Conservation (phyloP, 495 filamentous ascomycete genomes). For the Venustampulla echinocandica region DNA sequence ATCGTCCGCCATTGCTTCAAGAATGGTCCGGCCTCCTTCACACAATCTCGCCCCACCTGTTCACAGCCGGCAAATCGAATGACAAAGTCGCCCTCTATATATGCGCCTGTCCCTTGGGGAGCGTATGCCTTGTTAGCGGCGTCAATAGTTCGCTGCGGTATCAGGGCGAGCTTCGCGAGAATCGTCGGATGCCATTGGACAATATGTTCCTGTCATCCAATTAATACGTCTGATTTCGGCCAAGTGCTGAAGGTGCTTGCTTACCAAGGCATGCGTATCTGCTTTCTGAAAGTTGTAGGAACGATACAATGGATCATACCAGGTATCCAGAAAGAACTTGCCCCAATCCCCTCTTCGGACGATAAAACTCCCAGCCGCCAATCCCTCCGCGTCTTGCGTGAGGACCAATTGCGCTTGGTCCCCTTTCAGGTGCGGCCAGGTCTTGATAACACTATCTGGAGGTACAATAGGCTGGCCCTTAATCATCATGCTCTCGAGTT, state of each 20-base stretch:
- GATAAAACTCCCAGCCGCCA: constrained; percentile 70
- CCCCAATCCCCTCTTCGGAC: constrained; percentile 81
- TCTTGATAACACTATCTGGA: constrained; percentile 93
- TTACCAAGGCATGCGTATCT: constrained; percentile 83
- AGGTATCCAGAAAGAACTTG: constrained; percentile 84
- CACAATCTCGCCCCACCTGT: constrained; percentile 52
- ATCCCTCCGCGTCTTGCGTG: constrained; percentile 76
- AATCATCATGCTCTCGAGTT: constrained; percentile 72
- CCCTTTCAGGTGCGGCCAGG: constrained; percentile 69
- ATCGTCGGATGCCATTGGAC: constrained; percentile 99
- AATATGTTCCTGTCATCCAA: constrained; percentile 63
- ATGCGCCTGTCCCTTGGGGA: constrained; percentile 40
- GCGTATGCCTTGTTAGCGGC: constrained; percentile 46
- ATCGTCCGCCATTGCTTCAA: constrained; percentile 38
- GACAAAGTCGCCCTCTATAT: constrained; percentile 80
- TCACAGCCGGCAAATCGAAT: constrained; percentile 68
- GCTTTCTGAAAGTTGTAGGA: constrained; percentile 94
- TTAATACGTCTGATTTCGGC: too few relatives aligned
- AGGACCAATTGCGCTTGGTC: constrained; percentile 75
- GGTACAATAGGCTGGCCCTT: constrained; percentile 82
- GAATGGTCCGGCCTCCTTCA: constrained; percentile 48
- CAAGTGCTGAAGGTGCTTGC: constrained; percentile 20
- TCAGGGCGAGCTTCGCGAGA: constrained; percentile 72
- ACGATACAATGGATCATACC: constrained; percentile 92
- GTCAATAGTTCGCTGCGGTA: constrained; percentile 77